Conservation (phyloP, 805 yeast species). For the Metschnikowia corniflorae region DNA sequence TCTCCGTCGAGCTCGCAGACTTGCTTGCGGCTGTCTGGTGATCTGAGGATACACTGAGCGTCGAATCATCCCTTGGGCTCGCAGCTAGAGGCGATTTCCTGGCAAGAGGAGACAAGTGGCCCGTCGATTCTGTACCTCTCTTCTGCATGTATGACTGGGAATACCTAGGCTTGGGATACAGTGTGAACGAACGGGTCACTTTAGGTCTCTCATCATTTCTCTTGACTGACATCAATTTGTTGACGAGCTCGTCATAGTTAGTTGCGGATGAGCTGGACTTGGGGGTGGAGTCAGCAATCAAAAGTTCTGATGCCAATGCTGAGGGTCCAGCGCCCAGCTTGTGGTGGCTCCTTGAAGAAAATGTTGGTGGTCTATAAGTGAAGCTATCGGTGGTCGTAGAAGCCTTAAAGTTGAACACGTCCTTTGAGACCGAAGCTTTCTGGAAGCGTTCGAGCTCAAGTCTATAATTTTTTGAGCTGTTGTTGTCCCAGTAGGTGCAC, state of each 20-base stretch:
- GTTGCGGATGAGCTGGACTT: conserved; percentile 4
- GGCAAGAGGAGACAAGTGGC: conserved; percentile 5
- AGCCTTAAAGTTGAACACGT: conserved; percentile 9
- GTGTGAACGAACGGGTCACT: conserved; percentile 5
- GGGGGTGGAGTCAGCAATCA: not conserved
- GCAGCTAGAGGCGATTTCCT: too few species aligned
- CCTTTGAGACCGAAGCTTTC: conserved; percentile 5
- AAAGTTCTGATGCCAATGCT: not conserved
- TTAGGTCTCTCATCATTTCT: conserved; percentile 7
- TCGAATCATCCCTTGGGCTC: too few species aligned
- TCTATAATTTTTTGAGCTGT: conserved; percentile 31
- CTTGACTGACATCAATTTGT: conserved; percentile 12
- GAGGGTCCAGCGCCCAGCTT: not conserved
- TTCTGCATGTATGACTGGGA: conserved; percentile 28
- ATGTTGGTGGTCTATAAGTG: conserved; percentile 13
- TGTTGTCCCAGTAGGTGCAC: conserved; percentile 38
- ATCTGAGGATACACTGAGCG: not conserved
- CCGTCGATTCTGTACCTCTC: conserved; percentile 4
- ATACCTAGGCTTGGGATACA: conserved; percentile 19
- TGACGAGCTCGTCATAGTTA: conserved; percentile 14
- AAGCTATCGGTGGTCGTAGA: conserved; percentile 8
- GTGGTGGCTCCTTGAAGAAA: conserved; percentile 3
- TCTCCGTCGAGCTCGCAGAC: not conserved
- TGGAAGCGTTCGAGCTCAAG: conserved; percentile 23
- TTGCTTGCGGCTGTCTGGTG: not conserved